A percentile compares a stretch with the other conserved stretches of the same genome.
These are phyloP conservation scores for Huiozyma sinensis DNA, from an alignment of 805 yeast species.

Conservation along the genomic window DNA sequence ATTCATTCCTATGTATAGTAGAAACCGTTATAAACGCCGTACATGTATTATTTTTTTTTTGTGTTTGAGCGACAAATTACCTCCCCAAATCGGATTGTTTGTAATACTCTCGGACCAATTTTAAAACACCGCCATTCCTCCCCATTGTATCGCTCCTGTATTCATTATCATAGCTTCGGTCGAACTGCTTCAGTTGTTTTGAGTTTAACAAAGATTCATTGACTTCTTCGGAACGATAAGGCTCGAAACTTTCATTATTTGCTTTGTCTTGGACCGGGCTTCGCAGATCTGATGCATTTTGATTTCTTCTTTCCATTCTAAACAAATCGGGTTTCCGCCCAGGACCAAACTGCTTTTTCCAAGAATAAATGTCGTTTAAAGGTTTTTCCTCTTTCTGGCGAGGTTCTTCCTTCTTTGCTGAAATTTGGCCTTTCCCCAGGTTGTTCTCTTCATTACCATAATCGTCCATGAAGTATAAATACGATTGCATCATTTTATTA, in stretches of 20 bases:
- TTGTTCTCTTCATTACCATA: conserved; percentile 44
- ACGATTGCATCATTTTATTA: conserved; percentile 88
- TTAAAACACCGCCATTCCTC: conserved; percentile 46
- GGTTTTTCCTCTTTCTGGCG: conserved; percentile 1
- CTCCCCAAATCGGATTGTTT: conserved; percentile 30
- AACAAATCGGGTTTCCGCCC: conserved; percentile 23
- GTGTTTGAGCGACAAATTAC: background rate
- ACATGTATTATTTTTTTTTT: no score
- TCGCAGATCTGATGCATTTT: background rate
- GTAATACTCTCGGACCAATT: conserved; percentile 72
- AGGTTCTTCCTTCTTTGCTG: conserved; percentile 6
- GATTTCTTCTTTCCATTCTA: background rate
- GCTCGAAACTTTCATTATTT: background rate
- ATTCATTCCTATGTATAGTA: no score
- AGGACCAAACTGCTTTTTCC: conserved; percentile 27
- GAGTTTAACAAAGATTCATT: conserved; percentile 8
- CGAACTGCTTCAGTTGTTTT: background rate
- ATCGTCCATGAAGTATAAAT: conserved; percentile 76
- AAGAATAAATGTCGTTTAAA: conserved; percentile 13
- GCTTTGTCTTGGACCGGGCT: background rate
- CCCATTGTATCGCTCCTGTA: background rate
- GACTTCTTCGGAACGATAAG: background rate
- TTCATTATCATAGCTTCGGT: background rate
- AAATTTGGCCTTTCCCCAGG: conserved; percentile 25
- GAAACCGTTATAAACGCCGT: no score